Conservation (phyloP, 306 rosid species). For the Cicer arietinum region DNA sequence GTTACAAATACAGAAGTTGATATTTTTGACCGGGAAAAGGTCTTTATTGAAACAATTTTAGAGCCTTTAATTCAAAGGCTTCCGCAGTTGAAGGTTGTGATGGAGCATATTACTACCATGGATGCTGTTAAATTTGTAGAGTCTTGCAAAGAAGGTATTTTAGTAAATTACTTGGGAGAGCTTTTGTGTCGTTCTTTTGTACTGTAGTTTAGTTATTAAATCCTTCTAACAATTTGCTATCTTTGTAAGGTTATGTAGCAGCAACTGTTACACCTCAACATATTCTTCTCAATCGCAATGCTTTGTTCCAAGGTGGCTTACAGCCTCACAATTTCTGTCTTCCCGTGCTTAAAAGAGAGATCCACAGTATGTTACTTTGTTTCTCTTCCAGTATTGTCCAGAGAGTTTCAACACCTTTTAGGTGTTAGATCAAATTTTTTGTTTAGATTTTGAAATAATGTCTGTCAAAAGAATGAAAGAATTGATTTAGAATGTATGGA, state of each 20-base stretch:
- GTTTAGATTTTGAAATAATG: constrained; percentile 30
- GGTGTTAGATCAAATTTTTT: constrained; percentile 1
- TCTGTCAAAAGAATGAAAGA: neutral
- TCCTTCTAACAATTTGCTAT: constrained; percentile 29
- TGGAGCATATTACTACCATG: constrained; percentile 92
- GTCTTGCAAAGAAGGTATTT: constrained; percentile 73
- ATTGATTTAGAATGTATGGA: neutral
- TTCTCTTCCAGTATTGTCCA: neutral
- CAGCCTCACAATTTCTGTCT: constrained; percentile 95
- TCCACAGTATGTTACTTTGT: constrained; percentile 64
- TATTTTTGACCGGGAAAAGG: constrained; percentile 88
- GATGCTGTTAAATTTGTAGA: constrained; percentile 80
- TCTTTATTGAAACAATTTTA: constrained; percentile 80
- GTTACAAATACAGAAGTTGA: constrained; percentile 77
- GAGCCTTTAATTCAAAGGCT: constrained; percentile 75
- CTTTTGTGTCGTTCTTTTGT: neutral
- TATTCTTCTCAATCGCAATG: constrained; percentile 81
- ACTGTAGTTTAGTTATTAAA: constrained; percentile 22
- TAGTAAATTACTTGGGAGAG: constrained; percentile 32
- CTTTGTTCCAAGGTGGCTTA: constrained; percentile 92
- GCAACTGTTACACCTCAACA: constrained; percentile 96
- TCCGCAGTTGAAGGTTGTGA: constrained; percentile 83
- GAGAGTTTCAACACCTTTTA: constrained; percentile 20
- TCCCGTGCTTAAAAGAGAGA: constrained; percentile 78
- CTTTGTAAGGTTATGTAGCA: constrained; percentile 63